Conservation (phyloP, 441 rosid genomes). For the Biscutella laevigata region DNA sequence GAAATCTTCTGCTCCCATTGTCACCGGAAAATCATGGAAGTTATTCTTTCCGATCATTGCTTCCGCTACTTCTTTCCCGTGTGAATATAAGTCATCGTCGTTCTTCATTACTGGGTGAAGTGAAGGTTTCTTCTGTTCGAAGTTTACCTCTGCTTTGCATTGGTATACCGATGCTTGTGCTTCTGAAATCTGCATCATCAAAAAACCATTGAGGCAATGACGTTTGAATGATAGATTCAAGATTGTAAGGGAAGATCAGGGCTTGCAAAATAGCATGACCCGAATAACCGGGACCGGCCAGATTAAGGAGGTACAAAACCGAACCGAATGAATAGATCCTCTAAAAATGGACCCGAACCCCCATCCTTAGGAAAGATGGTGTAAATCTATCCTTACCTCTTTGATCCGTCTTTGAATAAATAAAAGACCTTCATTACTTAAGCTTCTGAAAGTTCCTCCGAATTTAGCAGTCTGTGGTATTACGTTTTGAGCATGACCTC, state of each 20-base stretch:
- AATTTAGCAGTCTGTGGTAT: constrained; percentile 43
- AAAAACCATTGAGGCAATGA: too few relatives aligned
- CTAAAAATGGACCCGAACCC: too few relatives aligned
- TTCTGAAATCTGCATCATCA: constrained; percentile 22
- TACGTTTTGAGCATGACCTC: constrained; percentile 48
- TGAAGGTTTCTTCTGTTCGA: constrained; percentile 12
- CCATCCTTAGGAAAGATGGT: too few relatives aligned
- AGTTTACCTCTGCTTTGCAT: constrained; percentile 26
- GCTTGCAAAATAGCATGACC: too few relatives aligned
- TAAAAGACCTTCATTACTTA: constrained; percentile 36
- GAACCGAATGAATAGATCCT: too few relatives aligned
- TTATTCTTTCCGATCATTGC: constrained; percentile 31
- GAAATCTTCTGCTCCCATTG: constrained; percentile 41
- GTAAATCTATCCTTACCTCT: constrained; percentile 30
- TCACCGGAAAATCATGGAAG: constrained; percentile 33
- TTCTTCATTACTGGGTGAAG: constrained; percentile 38
- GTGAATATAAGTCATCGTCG: constrained; percentile 27
- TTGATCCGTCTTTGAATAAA: constrained; percentile 43
- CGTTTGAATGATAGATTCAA: too few relatives aligned
- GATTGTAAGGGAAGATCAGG: too few relatives aligned
- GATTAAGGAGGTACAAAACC: too few relatives aligned
- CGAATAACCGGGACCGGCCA: too few relatives aligned
- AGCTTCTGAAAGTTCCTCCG: constrained; percentile 52
- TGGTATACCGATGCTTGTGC: constrained; percentile 29
- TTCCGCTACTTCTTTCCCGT: constrained; percentile 33